Evolutionary conservation across 805 yeast genomes (phyloP), one percentile per base, ranked within the genome.

Genomic region (Teunomyces cretensis): DNA sequence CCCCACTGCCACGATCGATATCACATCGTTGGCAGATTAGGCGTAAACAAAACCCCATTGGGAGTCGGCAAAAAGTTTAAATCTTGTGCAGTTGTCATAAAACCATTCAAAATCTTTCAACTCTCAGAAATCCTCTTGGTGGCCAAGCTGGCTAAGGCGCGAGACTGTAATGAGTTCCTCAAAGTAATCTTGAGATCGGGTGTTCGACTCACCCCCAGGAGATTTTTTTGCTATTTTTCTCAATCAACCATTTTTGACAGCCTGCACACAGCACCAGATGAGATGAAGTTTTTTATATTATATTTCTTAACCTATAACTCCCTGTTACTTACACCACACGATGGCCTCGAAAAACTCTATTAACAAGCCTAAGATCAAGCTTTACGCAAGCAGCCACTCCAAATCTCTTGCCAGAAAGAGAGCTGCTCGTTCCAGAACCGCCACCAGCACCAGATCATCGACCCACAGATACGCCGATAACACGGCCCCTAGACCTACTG

Each of bases 311-410:
- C 46, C 31, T 19, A 37, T 26, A 17, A 14, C 35, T 27, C 11
- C 14, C 19, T 9, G 14, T 28, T 30, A 32, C 13, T 22, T 24
- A 15, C 39, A 27, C n/a, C 15, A 17, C 12, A 32, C 36, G 15
- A 88, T 88, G 96, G 94, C 96, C 28, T 83, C 90, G 13, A 85
- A 78, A 67, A 88, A 87, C 73, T 80, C 89, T 36, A 75, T 88
- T 53, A 90, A 89, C 66, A 87, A 83, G 65, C 96, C 94, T 39
- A 84, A 83, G 62, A 79, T 77, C 54, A 76, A 78, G 49, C 65
- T 80, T 31, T 70, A 66, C 50, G 69, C 80, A 43, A 73, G 74
- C 48, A 72, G 74, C 42, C 83, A 79, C 62, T 73, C 78, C 37
- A 63, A 72, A 28, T 58, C 76, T 33, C 64, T 81, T 26, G 78